A percentile compares a stretch with the other conserved stretches of the same genome.
These are phyloP conservation scores for Salvia hispanica DNA, from an alignment of 257 asterid genomes.

Conservation along the genomic window DNA sequence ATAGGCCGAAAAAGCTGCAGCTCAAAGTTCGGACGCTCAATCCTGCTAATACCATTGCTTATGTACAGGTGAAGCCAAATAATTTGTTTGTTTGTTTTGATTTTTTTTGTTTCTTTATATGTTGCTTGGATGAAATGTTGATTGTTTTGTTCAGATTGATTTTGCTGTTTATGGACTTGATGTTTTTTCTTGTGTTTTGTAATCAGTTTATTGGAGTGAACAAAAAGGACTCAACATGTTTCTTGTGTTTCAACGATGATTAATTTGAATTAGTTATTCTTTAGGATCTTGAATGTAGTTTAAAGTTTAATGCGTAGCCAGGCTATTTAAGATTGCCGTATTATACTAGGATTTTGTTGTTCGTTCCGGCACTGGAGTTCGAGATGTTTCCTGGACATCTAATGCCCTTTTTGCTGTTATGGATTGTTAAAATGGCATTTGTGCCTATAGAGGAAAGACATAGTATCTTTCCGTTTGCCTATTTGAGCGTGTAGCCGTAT, in stretches of 20 bases:
- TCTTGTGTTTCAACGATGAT: not conserved
- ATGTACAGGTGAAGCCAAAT: constrained; percentile 63
- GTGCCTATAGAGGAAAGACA: not conserved
- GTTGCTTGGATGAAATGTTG: not conserved
- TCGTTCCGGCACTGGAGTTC: not conserved
- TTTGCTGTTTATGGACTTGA: not conserved
- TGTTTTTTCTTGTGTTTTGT: not conserved
- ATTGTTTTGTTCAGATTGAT: not conserved
- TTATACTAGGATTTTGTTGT: not conserved
- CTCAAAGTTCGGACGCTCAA: constrained; percentile 75
- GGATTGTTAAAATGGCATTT: not conserved
- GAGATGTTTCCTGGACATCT: not conserved
- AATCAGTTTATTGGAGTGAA: no score
- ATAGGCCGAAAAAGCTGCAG: constrained; percentile 61
- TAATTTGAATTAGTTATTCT: not conserved
- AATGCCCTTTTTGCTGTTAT: not conserved
- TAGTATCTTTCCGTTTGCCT: not conserved
- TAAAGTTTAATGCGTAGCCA: not conserved
- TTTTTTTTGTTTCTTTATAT: not conserved
- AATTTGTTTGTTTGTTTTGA: not conserved
- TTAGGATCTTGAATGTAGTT: not conserved
- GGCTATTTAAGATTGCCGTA: not conserved
- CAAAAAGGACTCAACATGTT: no score
- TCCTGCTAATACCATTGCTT: constrained; percentile 75
- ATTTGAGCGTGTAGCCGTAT: not conserved